These are phyloP conservation scores for Helminthosporium solani DNA, from an alignment of 2,329 filamentous ascomycete genomes.

Conservation along the genomic window DNA sequence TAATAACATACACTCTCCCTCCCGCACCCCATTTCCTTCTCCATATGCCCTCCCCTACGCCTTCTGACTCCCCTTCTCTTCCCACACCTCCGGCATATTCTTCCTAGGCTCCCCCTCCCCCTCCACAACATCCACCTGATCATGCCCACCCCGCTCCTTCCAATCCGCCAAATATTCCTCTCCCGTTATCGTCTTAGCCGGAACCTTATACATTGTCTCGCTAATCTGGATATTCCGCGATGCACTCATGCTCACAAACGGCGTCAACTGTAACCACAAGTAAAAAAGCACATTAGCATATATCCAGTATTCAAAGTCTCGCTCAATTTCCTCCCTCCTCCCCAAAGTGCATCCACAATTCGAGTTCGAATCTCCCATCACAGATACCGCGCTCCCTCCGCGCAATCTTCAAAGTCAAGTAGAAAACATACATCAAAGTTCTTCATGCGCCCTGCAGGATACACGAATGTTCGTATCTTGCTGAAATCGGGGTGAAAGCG, in stretches of 20 bases:
- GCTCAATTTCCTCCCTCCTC: not conserved
- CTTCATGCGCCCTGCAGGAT: slow-evolving; percentile 66
- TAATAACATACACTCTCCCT: slow-evolving; percentile 1
- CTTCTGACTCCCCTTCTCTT: slow-evolving; percentile 21
- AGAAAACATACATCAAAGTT: slow-evolving; percentile 38
- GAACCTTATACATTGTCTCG: slow-evolving; percentile 2
- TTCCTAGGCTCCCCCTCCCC: slow-evolving; percentile 1
- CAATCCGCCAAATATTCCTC: slow-evolving; percentile 37
- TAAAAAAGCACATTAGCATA: not conserved
- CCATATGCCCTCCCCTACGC: not conserved
- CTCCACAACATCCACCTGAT: slow-evolving; percentile 17
- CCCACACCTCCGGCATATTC: slow-evolving; percentile 30
- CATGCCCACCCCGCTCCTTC: slow-evolving; percentile 35
- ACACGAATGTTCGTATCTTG: slow-evolving; percentile 89
- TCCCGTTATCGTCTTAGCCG: slow-evolving; percentile 29
- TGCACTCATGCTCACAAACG: slow-evolving; percentile 70
- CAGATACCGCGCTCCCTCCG: too few species aligned
- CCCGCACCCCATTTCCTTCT: not conserved
- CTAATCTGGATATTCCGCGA: slow-evolving; percentile 35
- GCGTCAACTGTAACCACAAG: slow-evolving; percentile 64
- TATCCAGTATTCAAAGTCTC: slow-evolving; percentile 1
- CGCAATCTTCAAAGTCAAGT: too few species aligned
- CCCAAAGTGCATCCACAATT: slow-evolving; percentile 5
- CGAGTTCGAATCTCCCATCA: too few species aligned
- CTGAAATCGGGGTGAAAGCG: slow-evolving; percentile 80